Evolutionary conservation across 345 rosid species (phyloP).

Genomic region (Eucalyptus erythrocorys): DNA sequence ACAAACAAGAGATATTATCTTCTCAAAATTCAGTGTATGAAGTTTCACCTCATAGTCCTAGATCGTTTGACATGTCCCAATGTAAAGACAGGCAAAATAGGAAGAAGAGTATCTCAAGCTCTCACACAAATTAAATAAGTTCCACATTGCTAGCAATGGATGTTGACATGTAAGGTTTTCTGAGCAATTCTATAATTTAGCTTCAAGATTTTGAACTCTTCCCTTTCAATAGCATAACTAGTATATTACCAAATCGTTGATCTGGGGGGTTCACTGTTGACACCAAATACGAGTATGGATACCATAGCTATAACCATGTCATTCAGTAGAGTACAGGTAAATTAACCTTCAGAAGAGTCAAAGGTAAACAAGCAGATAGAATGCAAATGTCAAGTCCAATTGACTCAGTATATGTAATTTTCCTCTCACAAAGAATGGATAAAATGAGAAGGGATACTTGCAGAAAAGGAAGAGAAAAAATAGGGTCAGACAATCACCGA

Average conservation of each 20-base stretch:
- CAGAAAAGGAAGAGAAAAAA: neutral
- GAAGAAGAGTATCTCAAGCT: neutral
- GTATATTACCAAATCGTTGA: neutral
- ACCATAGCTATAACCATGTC: neutral
- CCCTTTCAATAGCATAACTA: neutral
- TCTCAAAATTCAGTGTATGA: neutral
- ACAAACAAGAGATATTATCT: neutral
- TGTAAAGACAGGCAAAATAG: neutral
- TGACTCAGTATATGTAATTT: neutral
- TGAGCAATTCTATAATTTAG: neutral
- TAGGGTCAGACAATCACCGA: constrained; percentile 32
- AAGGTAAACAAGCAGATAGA: neutral
- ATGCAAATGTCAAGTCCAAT: neutral
- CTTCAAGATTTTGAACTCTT: neutral
- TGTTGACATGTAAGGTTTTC: neutral
- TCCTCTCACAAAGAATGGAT: neutral
- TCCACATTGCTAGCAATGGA: neutral
- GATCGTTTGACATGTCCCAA: neutral
- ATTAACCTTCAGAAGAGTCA: neutral
- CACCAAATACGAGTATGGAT: neutral
- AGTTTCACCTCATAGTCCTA: neutral
- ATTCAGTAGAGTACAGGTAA: neutral
- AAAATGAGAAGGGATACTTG: neutral
- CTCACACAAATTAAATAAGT: neutral
- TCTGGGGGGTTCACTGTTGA: neutral